phyloP scores from a whole-genome alignment of 139 green algal genomes.

The Tetradesmus obliquus region DNA sequence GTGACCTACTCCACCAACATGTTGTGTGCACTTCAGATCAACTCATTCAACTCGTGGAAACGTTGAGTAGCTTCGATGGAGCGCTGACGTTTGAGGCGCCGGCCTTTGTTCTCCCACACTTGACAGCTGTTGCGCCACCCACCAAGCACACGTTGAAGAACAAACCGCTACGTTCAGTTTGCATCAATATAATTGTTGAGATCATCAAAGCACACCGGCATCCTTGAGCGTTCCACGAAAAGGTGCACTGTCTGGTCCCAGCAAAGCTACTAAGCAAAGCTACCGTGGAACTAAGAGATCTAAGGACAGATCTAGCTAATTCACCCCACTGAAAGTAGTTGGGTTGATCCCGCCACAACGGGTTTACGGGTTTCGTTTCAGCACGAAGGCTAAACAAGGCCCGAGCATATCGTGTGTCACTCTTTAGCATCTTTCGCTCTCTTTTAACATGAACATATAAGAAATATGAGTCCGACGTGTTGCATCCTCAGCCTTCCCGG shows the following conservation, averaged over 20 bases:
- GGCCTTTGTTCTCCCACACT: too few species aligned
- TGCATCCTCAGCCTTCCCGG: background rate
- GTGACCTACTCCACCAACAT: background rate
- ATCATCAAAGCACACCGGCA: too few species aligned
- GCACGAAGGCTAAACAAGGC: background rate
- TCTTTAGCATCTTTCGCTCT: background rate
- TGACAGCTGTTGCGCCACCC: too few species aligned
- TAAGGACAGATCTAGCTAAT: background rate
- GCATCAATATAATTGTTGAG: too few species aligned
- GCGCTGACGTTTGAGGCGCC: too few species aligned
- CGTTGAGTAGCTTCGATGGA: too few species aligned
- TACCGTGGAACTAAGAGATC: background rate
- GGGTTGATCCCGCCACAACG: background rate
- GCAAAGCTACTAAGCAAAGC: background rate
- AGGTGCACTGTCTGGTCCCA: too few species aligned
- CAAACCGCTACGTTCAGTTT: too few species aligned
- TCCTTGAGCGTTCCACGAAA: too few species aligned
- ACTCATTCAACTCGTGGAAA: too few species aligned
- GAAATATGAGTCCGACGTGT: background rate
- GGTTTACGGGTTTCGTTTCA: background rate
- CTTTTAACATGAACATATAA: background rate
- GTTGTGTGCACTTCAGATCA: background rate
- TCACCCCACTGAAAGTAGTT: background rate
- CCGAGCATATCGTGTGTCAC: background rate
- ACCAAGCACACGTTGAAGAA: too few species aligned